These are phyloP conservation scores for Luvunga scandens DNA, from an alignment of 345 rosid species.

Conservation along the genomic window DNA sequence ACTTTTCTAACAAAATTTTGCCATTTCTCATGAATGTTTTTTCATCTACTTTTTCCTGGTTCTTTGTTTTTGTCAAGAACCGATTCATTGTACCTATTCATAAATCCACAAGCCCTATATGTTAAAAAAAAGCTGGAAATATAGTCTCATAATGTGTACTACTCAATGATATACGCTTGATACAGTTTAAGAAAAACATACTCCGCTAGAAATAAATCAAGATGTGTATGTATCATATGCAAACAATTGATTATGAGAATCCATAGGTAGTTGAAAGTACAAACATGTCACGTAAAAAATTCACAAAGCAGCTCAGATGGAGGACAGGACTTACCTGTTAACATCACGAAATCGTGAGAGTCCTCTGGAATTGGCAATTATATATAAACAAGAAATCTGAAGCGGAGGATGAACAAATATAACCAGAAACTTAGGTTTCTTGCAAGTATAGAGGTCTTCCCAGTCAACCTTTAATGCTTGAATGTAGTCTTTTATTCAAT, in stretches of 20 bases:
- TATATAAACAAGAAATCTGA: not conserved
- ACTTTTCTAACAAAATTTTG: slow-evolving; percentile 17
- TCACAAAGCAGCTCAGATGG: not conserved
- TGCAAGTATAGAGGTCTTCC: not conserved
- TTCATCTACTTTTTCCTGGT: not conserved
- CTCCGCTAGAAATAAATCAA: not conserved
- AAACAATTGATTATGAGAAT: not conserved
- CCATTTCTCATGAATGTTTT: slow-evolving; percentile 11
- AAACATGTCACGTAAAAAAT: not conserved
- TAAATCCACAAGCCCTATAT: not conserved
- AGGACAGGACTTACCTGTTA: not conserved
- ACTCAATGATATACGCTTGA: no score
- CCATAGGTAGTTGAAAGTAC: not conserved
- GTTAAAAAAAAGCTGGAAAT: not conserved
- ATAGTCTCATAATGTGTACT: not conserved
- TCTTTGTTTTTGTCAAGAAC: not conserved
- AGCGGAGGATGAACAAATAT: not conserved
- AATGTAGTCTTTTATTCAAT: not conserved
- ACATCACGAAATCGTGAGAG: not conserved
- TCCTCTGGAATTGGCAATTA: not conserved
- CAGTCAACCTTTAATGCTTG: not conserved
- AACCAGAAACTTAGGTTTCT: not conserved
- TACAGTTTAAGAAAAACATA: no score
- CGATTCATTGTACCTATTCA: not conserved
- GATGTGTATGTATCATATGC: not conserved